Percentiles rank a stretch among this genome's conserved stretches.
phyloP scores from a whole-genome alignment of 495 filamentous ascomycete genomes.

The Penicillium salamii region DNA sequence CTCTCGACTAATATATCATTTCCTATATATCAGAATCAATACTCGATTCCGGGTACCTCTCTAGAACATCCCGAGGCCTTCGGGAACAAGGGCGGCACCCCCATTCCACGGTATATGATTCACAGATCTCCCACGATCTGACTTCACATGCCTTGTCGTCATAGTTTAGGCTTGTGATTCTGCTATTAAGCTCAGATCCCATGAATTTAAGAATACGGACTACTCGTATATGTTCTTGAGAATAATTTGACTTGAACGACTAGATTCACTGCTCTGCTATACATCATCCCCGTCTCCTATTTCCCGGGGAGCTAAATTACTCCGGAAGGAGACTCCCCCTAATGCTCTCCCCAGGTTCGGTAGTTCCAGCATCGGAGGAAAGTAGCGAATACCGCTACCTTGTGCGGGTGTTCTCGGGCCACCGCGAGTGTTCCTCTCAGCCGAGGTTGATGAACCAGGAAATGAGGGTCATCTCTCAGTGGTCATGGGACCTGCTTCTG shows the following conservation, averaged over 20 bases:
- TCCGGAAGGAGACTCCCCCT: constrained; percentile 1
- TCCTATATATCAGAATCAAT: not conserved
- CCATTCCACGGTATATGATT: not conserved
- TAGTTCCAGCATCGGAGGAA: not conserved
- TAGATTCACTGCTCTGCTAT: not conserved
- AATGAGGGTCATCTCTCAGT: constrained; percentile 1
- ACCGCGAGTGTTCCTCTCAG: constrained; percentile 23
- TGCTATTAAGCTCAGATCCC: not conserved
- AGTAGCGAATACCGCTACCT: constrained; percentile 14
- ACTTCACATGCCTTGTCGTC: constrained; percentile 28
- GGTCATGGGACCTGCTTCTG: constrained; percentile 7
- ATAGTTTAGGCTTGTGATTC: constrained; percentile 16
- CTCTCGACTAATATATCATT: constrained; percentile 12
- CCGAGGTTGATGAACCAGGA: constrained; percentile 31
- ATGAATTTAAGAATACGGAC: not conserved
- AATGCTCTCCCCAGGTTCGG: not conserved
- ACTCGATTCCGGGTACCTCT: constrained; percentile 5
- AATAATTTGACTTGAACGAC: too few species aligned
- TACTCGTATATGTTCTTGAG: too few species aligned
- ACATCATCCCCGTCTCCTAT: not conserved
- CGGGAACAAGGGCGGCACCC: constrained; percentile 27
- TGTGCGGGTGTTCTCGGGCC: constrained; percentile 29
- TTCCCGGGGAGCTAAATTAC: constrained; percentile 8
- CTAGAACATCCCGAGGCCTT: constrained; percentile 29
- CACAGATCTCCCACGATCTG: constrained; percentile 17